Evolutionary conservation across 176 grass and related monocot genomes (phyloP), one percentile per base, ranked within the genome.

Genomic region (Carex pumila): DNA sequence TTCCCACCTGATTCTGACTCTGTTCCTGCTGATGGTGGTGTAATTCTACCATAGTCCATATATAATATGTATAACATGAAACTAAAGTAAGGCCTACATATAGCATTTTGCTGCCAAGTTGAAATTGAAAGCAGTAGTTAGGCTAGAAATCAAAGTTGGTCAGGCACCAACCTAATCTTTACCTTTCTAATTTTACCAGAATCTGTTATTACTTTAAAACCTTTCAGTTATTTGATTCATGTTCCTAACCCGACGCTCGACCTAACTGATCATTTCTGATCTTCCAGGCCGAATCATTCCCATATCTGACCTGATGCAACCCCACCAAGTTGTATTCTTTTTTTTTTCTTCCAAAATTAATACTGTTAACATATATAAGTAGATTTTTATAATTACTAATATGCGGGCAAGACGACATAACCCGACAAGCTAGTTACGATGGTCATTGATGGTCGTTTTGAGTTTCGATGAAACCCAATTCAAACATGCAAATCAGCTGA

Each of bases 101-200:
- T 76, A 76, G 72, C 21, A 76, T 32, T 31, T 30, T 54, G 22
- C 53, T 76, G 45, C 72, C 72, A 54, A 31, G 6, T 55, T 55
- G 12, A 76, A 76, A 76, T 54, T 2, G 72, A 76, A 76, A 76
- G 49, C 12, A 14, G 30, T 53, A 5, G 22, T 76, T 76, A 76
- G 71, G 47, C 11, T 76, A 55, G 49, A 52, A 54, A 56, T 54
- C n/a, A 29, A 55, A 54, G 22, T 31, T 30, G 47, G 49, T 54
- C 49, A 76, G 45, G 25, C 31, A 76, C 12, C 49, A 32, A 76
- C 72, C 49, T 76, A 76, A 31, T 7, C 50, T 75, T 76, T 76
- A 74, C n/a, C 72, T 76, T 72, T 72, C 25, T 29, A 12, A 54
- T 74, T 74, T 74, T 43, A 74, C 71, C 18, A 74, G 6, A 71